Evolutionary conservation across 1,284 basidiomycete species (phyloP), one percentile per base, ranked within the genome.

Genomic region (Ceratobasidium sp.): DNA sequence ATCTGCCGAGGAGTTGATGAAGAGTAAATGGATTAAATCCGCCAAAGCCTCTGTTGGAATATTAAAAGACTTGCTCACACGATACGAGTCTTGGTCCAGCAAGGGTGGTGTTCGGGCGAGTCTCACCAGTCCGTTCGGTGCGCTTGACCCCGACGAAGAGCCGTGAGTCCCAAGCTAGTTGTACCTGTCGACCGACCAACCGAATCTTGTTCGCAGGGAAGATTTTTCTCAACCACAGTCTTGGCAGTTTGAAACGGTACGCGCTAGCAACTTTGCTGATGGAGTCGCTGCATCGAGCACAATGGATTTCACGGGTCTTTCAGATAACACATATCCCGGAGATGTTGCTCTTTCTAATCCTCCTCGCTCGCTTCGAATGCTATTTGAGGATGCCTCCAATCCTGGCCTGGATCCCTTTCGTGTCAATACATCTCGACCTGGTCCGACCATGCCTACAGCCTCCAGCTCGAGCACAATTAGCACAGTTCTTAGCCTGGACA

Each of bases 1-100:
- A 23, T 85, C 90, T 9, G 95, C 96, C 5, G 97, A 98, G 65
- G 97, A 99, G 77, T 85, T 99, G 2, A 80, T 85, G 6, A 96
- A 93, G 81, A 87, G 88, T n/a, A 97, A 93, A 78, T 99, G 97
- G 96, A 96, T 98, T 77, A 95, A 92, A 78, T 84, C 87, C 14
- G 81, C 88, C 39, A 97, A 93, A 82, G 83, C 87, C 2, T 87
- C 89, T 0, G 81, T 94, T 8, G 84, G 89, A 0, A 81, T 88
- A 9, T 83, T 99, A n/a, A 91, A 90, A 77, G 97, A 98, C 74
- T 85, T 98, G 50, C 87, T 98, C 59, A 81, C 87, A 32, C 88
- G 90, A 36, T 92, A 92, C 77, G 87, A 90, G 71, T 81, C 84
- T 0, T 94, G 93, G 92, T 83, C 92, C 60, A 89, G 94, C 77